A percentile compares a stretch with the other conserved stretches of the same genome.
These are phyloP conservation scores for Collybiopsis luxurians DNA, from an alignment of 768 basidiomycete genomes.

Conservation along the genomic window DNA sequence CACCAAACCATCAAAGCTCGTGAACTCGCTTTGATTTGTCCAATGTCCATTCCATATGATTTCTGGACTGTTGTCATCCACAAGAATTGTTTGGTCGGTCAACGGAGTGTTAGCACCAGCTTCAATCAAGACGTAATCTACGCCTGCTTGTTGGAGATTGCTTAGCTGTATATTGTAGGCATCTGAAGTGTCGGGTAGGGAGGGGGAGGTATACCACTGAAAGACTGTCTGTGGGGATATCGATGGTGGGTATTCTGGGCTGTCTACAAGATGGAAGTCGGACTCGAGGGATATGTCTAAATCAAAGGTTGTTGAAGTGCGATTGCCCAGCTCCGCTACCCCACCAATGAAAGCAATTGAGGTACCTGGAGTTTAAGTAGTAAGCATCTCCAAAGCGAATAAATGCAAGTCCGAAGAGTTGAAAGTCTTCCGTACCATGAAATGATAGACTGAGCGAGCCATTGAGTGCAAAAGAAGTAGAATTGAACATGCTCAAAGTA, in stretches of 20 bases:
- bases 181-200: neutral
- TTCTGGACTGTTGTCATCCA: conserved; percentile 10
- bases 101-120: conserved; percentile 4
- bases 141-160: neutral
- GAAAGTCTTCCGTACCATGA: no score
- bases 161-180: neutral
- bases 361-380: no score
- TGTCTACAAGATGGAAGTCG: neutral
- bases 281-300: neutral
- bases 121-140: conserved; percentile 12
- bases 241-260: neutral
- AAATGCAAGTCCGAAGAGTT: no score
- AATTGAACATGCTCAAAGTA: no score
- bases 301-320: no score
- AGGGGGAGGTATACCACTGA: conserved; percentile 3
- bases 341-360: neutral
- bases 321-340: neutral
- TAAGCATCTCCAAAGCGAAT: no score
- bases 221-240: neutral
- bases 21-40: neutral
- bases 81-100: conserved; percentile 10
- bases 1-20: no score
- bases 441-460: no score
- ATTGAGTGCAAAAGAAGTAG: no score
- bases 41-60: conserved; percentile 11